Conservation (phyloP, 345 rosid genomes). For the Anacardium occidentale region DNA sequence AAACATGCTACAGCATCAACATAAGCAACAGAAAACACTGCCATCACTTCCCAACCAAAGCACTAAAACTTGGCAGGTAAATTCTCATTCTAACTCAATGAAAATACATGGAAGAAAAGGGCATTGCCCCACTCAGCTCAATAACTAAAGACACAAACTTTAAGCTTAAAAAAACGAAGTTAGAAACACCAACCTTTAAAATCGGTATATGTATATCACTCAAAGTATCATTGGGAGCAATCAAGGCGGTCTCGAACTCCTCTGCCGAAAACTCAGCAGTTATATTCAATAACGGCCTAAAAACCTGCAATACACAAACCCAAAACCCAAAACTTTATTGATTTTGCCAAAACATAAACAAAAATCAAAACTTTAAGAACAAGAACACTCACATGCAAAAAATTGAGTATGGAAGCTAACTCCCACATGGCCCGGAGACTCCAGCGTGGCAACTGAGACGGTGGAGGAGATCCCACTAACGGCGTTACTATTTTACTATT, state of each 20-base stretch:
- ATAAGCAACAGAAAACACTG: background rate
- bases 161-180: slow-evolving; percentile 19
- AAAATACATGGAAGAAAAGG: background rate
- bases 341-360: slow-evolving; percentile 4
- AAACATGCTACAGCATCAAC: background rate
- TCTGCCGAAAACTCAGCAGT: slow-evolving; percentile 85
- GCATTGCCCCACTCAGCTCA: background rate
- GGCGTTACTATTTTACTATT: slow-evolving; percentile 68
- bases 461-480: slow-evolving; percentile 72
- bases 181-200: slow-evolving; percentile 65
- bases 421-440: slow-evolving; percentile 98
- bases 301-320: slow-evolving; percentile 52
- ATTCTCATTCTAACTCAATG: slow-evolving; percentile 8
- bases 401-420: slow-evolving; percentile 90
- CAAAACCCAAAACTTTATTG: slow-evolving; percentile 11
- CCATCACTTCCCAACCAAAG: slow-evolving; percentile 19
- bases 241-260: slow-evolving; percentile 93
- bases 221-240: slow-evolving; percentile 85
- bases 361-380: slow-evolving; percentile 21
- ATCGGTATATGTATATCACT: slow-evolving; percentile 92
- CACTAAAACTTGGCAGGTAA: slow-evolving; percentile 7
- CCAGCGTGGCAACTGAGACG: slow-evolving; percentile 89
- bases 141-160: slow-evolving; percentile 1
- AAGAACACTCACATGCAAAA: slow-evolving; percentile 79
- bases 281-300: slow-evolving; percentile 82